A percentile compares a stretch with the other conserved stretches of the same genome.
These are phyloP conservation scores for Globisporangium barbulae DNA, from an alignment of 352 stramenopile species.

Conservation along the genomic window DNA sequence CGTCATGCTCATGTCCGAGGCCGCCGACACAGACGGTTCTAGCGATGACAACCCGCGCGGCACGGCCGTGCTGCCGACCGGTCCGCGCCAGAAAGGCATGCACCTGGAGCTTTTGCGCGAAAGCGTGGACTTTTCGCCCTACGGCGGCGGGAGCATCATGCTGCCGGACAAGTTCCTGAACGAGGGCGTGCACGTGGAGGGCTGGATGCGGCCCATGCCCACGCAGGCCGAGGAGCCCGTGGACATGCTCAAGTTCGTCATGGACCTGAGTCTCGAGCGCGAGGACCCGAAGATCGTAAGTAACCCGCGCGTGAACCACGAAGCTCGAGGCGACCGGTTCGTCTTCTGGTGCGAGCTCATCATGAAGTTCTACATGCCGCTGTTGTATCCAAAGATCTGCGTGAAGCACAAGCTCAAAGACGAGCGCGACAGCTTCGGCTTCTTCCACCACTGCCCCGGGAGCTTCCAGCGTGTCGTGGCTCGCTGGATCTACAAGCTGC, in stretches of 20 bases:
- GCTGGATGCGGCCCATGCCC: constrained; percentile 74
- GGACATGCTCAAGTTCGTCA: constrained; percentile 89
- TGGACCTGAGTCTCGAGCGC: constrained; percentile 83
- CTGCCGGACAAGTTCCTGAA: constrained; percentile 81
- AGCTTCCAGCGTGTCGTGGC: constrained; percentile 86
- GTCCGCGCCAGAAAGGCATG: constrained; percentile 47
- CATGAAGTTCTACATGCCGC: constrained; percentile 89
- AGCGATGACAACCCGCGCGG: constrained; percentile 34
- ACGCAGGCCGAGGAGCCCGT: constrained; percentile 85
- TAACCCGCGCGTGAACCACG: constrained; percentile 44
- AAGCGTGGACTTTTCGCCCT: constrained; percentile 84
- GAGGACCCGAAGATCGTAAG: constrained; percentile 46
- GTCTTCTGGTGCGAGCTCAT: constrained; percentile 86
- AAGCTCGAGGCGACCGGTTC: constrained; percentile 65
- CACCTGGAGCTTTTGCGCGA: constrained; percentile 78
- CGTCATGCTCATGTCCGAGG: constrained; percentile 39
- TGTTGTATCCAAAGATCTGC: constrained; percentile 85
- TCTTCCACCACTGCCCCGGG: constrained; percentile 85
- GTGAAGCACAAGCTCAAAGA: constrained; percentile 86
- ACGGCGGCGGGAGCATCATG: constrained; percentile 77
- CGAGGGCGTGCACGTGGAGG: constrained; percentile 80
- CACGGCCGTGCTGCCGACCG: constrained; percentile 34
- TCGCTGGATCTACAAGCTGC: constrained; percentile 85
- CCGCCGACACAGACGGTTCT: constrained; percentile 33
- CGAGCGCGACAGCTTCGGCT: constrained; percentile 69